Percentiles rank a stretch among this genome's conserved stretches.
Conservation (phyloP, 495 filamentous ascomycete genomes). For the Neurospora tetrasperma region DNA sequence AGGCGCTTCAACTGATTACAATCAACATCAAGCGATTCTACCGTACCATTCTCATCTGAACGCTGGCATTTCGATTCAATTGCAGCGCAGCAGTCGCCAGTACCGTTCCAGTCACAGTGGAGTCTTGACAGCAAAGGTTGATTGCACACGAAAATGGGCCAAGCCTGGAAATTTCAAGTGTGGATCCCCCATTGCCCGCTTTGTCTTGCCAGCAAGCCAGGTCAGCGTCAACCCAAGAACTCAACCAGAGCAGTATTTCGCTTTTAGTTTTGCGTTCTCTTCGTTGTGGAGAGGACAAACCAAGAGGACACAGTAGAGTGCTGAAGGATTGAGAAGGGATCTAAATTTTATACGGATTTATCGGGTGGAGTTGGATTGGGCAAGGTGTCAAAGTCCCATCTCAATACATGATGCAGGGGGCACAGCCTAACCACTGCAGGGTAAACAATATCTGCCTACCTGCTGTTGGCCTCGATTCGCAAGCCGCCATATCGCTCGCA, state of each 20-base stretch:
- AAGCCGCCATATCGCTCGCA: background rate
- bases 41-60: background rate
- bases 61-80: background rate
- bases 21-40: background rate
- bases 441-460: background rate
- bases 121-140: background rate
- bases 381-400: background rate
- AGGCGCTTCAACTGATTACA: background rate
- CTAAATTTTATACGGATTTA: background rate
- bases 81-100: background rate
- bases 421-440: background rate
- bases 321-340: background rate
- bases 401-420: background rate
- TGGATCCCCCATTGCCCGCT: background rate
- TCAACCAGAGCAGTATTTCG: background rate
- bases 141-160: background rate
- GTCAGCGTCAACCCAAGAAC: background rate
- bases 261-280: background rate
- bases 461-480: background rate
- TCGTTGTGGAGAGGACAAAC: background rate
- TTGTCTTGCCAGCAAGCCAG: background rate
- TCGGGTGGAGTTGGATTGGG: background rate
- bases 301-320: background rate
- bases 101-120: background rate
- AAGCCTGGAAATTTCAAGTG: background rate